phyloP scores from a whole-genome alignment of 2,329 filamentous ascomycete species.

The Teratosphaeria epicoccoides region DNA sequence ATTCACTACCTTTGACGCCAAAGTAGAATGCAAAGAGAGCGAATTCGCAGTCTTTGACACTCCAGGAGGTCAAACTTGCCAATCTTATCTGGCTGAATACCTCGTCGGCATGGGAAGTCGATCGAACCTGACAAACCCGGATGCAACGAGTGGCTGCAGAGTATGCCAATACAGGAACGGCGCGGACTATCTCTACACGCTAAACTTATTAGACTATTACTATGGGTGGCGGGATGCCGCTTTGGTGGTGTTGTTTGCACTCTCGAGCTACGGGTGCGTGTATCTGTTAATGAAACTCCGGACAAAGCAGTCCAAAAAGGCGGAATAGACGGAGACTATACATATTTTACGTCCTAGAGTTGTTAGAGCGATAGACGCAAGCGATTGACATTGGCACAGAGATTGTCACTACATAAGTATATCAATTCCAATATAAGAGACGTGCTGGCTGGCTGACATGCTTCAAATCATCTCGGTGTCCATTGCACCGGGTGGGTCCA shows the following conservation, averaged over 20 bases:
- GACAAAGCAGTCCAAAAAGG: slow-evolving; percentile 33
- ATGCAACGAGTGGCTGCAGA: slow-evolving; percentile 44
- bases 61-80: slow-evolving; percentile 53
- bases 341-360: not conserved
- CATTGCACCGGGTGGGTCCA: not conserved
- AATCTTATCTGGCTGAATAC: slow-evolving; percentile 44
- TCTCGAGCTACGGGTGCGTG: slow-evolving; percentile 6
- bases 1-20: slow-evolving; percentile 57
- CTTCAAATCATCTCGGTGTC: not conserved
- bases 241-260: slow-evolving; percentile 47
- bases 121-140: slow-evolving; percentile 48
- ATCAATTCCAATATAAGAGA: too few relatives aligned
- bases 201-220: slow-evolving; percentile 52
- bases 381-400: not conserved
- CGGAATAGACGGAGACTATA: slow-evolving; percentile 16
- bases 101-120: slow-evolving; percentile 32
- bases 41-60: slow-evolving; percentile 55
- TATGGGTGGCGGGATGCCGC: slow-evolving; percentile 58
- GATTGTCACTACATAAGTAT: not conserved
- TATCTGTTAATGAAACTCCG: slow-evolving; percentile 24
- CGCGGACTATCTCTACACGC: slow-evolving; percentile 47
- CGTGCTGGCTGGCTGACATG: too few relatives aligned
- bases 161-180: slow-evolving; percentile 53
- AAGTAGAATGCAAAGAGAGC: slow-evolving; percentile 51
- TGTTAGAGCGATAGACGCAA: not conserved